Percentiles rank a stretch among this genome's conserved stretches.
phyloP scores from a whole-genome alignment of 2,329 filamentous ascomycete species.

The Colletotrichum sp. region DNA sequence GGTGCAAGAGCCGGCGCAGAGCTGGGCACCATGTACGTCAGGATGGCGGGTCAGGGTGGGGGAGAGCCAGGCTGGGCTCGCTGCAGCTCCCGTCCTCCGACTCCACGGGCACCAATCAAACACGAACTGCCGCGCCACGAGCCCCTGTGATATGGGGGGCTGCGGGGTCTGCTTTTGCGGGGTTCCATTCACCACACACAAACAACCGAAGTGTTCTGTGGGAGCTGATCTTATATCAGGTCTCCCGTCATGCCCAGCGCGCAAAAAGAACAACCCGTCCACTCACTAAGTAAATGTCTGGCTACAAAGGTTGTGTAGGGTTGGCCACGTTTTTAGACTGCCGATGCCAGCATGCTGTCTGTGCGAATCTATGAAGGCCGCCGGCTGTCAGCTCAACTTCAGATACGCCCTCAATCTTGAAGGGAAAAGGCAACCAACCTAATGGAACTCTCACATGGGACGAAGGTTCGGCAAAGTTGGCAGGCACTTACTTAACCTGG shows the following conservation, averaged over 20 bases:
- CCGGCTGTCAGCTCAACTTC: neutral
- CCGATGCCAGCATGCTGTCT: neutral
- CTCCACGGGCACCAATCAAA: slow-evolving; percentile 4
- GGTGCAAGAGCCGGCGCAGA: neutral
- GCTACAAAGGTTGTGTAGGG: neutral
- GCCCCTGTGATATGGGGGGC: neutral
- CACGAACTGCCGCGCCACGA: slow-evolving; percentile 5
- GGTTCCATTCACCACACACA: neutral
- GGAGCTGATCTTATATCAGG: neutral
- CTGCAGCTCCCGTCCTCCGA: neutral
- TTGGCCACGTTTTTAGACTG: neutral
- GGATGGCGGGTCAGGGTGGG: slow-evolving; percentile 13
- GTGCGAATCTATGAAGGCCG: neutral
- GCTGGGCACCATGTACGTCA: slow-evolving; percentile 1
- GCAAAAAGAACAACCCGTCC: neutral
- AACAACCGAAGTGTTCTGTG: neutral
- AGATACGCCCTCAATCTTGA: neutral
- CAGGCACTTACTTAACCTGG: neutral
- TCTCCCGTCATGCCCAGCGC: neutral
- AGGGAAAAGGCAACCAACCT: neutral
- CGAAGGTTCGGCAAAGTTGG: neutral
- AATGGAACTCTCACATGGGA: neutral
- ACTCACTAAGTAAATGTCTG: neutral
- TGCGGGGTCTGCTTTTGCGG: slow-evolving; percentile 2
- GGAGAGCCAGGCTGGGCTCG: neutral